Percentiles rank a stretch among this genome's conserved stretches.
Evolutionary conservation across 2,329 filamentous ascomycete species (phyloP).

Genomic region (Verticillium longisporum): DNA sequence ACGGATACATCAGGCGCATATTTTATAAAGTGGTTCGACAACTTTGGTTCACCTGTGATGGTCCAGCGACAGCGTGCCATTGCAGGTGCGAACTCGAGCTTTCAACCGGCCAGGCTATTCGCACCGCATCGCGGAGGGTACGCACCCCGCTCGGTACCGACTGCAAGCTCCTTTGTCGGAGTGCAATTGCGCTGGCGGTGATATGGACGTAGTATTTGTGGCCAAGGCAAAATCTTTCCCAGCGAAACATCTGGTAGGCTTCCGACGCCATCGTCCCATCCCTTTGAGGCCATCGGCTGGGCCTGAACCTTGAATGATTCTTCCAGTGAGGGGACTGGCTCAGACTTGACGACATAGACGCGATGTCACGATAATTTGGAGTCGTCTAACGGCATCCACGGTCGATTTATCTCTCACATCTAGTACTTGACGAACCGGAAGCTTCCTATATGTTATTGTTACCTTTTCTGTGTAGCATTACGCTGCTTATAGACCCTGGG

Average conservation of each 20-base stretch:
- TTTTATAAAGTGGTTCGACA: background rate
- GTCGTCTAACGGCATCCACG: background rate
- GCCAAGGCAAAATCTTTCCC: no score
- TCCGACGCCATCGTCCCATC: no score
- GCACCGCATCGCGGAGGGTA: background rate
- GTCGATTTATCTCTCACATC: background rate
- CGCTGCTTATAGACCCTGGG: background rate
- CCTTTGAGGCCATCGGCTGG: no score
- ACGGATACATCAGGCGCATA: background rate
- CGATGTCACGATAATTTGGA: no score
- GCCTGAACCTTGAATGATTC: no score
- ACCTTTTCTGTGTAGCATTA: background rate
- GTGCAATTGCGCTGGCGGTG: background rate
- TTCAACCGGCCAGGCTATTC: background rate
- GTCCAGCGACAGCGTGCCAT: background rate
- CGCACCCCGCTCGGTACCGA: background rate
- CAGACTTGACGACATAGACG: no score
- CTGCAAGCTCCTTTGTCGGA: background rate
- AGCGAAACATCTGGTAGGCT: no score
- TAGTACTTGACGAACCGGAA: background rate
- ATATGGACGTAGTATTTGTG: no score
- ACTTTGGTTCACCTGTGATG: background rate
- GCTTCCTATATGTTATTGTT: background rate
- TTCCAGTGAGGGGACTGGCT: no score
- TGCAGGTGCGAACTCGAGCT: background rate